phyloP scores from a whole-genome alignment of 176 grass and related monocot species.

The Zoysia japonica region DNA sequence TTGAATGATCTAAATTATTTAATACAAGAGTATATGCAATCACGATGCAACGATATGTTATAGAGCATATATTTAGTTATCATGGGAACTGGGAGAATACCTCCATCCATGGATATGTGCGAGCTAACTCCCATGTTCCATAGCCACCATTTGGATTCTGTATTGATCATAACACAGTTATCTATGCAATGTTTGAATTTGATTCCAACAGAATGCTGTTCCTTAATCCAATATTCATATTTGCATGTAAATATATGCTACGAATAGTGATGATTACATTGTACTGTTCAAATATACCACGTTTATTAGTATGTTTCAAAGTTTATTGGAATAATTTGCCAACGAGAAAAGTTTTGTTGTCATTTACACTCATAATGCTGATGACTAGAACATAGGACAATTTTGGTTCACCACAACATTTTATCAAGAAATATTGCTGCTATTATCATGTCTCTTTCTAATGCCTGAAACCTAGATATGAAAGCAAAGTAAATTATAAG shows the following conservation, averaged over 20 bases:
- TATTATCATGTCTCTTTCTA: too few species aligned
- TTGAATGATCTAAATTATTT: slow-evolving; percentile 7
- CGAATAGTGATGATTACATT: background rate
- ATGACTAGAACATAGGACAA: too few species aligned
- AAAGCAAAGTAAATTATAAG: too few species aligned
- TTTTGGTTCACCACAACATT: too few species aligned
- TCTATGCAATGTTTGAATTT: background rate
- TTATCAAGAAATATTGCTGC: too few species aligned
- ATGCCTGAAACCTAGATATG: too few species aligned
- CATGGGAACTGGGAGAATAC: slow-evolving; percentile 19
- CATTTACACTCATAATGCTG: too few species aligned
- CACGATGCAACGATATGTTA: background rate
- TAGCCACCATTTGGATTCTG: slow-evolving; percentile 79
- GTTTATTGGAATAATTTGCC: too few species aligned
- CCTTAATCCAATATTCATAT: slow-evolving; percentile 4
- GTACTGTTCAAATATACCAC: too few species aligned
- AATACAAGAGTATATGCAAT: background rate
- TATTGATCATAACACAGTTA: slow-evolving; percentile 28
- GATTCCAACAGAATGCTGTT: slow-evolving; percentile 10
- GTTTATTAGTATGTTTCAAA: too few species aligned
- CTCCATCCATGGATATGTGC: slow-evolving; percentile 77
- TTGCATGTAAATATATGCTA: background rate
- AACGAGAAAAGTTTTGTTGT: too few species aligned
- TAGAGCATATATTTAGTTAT: slow-evolving; percentile 17
- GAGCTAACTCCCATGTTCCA: slow-evolving; percentile 65